phyloP scores from a whole-genome alignment of 2,329 filamentous ascomycete genomes.

The Scopulariopsis brevicaulis region DNA sequence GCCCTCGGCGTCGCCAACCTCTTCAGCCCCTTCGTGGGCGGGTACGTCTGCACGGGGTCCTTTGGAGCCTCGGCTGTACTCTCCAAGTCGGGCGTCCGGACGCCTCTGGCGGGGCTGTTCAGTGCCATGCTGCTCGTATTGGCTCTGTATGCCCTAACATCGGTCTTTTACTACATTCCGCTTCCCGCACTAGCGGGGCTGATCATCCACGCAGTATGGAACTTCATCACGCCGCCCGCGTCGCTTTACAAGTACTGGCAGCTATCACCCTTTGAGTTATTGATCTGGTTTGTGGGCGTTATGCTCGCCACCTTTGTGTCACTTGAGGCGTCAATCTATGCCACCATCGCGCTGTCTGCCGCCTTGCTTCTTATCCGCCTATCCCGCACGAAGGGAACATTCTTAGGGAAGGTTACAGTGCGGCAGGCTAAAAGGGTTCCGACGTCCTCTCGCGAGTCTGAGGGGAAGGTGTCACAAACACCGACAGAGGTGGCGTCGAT shows the following conservation, averaged over 20 bases:
- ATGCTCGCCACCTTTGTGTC: slow-evolving; percentile 37
- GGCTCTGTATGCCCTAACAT: slow-evolving; percentile 65
- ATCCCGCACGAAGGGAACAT: slow-evolving; percentile 31
- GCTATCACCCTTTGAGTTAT: slow-evolving; percentile 59
- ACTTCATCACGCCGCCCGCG: slow-evolving; percentile 63
- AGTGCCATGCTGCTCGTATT: slow-evolving; percentile 66
- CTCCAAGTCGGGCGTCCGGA: slow-evolving; percentile 72
- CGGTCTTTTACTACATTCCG: slow-evolving; percentile 74
- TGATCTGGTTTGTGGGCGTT: slow-evolving; percentile 67
- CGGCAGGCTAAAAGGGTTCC: background rate
- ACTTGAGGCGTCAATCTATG: slow-evolving; percentile 39
- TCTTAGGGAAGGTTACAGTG: slow-evolving; percentile 26
- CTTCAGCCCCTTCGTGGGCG: slow-evolving; percentile 62
- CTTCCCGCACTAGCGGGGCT: slow-evolving; percentile 59
- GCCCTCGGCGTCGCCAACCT: slow-evolving; percentile 69
- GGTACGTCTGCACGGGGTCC: slow-evolving; percentile 31
- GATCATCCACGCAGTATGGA: slow-evolving; percentile 75
- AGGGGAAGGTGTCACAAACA: background rate
- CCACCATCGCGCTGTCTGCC: slow-evolving; percentile 29
- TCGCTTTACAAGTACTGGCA: slow-evolving; percentile 71
- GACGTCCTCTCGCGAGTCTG: background rate
- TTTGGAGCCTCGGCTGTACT: slow-evolving; percentile 69
- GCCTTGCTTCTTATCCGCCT: slow-evolving; percentile 31
- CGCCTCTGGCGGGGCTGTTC: slow-evolving; percentile 67
- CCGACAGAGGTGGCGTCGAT: background rate